A percentile compares a stretch with the other conserved stretches of the same genome.
Conservation (phyloP, 495 filamentous ascomycete species). For the Xylaria castorea region DNA sequence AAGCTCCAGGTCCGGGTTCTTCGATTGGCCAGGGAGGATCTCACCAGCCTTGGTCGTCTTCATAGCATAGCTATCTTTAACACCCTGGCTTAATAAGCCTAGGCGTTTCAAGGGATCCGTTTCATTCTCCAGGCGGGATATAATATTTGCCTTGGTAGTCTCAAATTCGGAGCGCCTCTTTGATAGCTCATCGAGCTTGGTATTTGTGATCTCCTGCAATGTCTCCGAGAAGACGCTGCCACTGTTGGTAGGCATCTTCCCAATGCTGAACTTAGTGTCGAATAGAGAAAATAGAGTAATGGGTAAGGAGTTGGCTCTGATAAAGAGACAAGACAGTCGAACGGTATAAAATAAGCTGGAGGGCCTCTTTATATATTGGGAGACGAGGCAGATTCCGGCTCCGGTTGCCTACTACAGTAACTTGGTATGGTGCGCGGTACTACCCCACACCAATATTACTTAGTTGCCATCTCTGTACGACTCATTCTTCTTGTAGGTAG, state of each 20-base stretch:
- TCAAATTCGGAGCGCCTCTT: slow-evolving; percentile 65
- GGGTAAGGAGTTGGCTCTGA: neutral
- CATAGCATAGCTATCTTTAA: slow-evolving; percentile 46
- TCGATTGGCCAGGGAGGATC: slow-evolving; percentile 32
- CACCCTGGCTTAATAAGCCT: slow-evolving; percentile 47
- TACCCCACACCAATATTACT: no score
- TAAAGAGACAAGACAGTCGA: neutral
- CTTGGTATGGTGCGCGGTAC: no score
- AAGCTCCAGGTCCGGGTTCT: slow-evolving; percentile 43
- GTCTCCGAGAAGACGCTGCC: slow-evolving; percentile 62
- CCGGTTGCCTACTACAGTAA: neutral
- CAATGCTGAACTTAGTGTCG: neutral
- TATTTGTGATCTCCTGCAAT: slow-evolving; percentile 68
- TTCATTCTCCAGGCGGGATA: slow-evolving; percentile 39
- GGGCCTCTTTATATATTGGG: slow-evolving; percentile 3
- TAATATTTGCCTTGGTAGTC: slow-evolving; percentile 43
- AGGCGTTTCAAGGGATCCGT: slow-evolving; percentile 44
- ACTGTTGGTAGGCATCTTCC: slow-evolving; percentile 7
- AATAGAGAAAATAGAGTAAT: neutral
- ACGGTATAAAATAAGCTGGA: neutral
- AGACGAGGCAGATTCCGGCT: neutral
- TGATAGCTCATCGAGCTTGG: slow-evolving; percentile 67
- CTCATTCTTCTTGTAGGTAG: neutral
- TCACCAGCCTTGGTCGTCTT: slow-evolving; percentile 35
- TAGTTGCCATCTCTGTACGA: no score